Evolutionary conservation across 1,284 basidiomycete species (phyloP).

Genomic region (Sporisorium reilianum): DNA sequence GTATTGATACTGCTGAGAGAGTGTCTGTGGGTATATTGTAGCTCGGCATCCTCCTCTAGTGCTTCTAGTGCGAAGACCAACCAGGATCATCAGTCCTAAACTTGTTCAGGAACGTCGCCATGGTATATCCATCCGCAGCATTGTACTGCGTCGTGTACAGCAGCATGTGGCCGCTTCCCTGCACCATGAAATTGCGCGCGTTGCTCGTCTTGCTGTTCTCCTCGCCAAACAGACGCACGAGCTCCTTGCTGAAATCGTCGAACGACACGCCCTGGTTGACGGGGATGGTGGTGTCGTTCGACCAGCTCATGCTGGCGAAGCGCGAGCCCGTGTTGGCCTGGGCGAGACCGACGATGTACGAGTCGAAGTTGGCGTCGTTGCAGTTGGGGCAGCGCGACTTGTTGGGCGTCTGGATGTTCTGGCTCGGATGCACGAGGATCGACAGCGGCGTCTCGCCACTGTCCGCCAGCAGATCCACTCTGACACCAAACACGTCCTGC

Average conservation of each 20-base stretch:
- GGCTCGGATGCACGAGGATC: constrained; percentile 14
- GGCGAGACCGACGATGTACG: constrained; percentile 34
- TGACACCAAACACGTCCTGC: constrained; percentile 17
- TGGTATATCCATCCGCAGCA: constrained; percentile 24
- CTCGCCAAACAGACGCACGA: constrained; percentile 17
- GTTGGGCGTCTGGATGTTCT: constrained; percentile 31
- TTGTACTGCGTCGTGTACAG: constrained; percentile 26
- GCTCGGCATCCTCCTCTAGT: neutral
- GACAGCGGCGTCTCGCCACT: constrained; percentile 25
- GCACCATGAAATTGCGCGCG: constrained; percentile 27
- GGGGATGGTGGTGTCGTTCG: constrained; percentile 34
- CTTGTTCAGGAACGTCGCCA: constrained; percentile 35
- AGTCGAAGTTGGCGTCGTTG: constrained; percentile 36
- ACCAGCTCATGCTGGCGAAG: constrained; percentile 34
- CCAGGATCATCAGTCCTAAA: constrained; percentile 31
- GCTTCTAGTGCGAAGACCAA: constrained; percentile 31
- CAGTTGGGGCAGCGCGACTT: constrained; percentile 28
- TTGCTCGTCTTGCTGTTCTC: constrained; percentile 22
- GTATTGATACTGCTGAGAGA: neutral
- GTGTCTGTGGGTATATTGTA: neutral
- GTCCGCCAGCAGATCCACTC: constrained; percentile 31
- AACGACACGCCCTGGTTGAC: constrained; percentile 24
- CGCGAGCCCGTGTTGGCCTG: constrained; percentile 26
- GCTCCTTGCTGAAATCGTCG: constrained; percentile 13
- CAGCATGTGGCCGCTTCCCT: constrained; percentile 20